These are phyloP conservation scores for Pseudotsuga menziesii DNA, from an alignment of 75 land plant species.

Conservation along the genomic window DNA sequence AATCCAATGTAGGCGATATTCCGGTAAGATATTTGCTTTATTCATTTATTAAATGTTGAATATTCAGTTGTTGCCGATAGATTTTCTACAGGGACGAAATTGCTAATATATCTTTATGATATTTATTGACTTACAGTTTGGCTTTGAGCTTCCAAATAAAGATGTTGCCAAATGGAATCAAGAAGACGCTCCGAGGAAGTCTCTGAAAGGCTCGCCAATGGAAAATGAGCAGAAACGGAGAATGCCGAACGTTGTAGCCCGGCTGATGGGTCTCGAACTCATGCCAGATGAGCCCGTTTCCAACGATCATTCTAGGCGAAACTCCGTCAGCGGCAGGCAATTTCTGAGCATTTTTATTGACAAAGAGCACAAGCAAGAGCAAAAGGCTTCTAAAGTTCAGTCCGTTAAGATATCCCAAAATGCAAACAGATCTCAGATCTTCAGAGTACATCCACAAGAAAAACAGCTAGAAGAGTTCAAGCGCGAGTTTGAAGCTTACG, in stretches of 20 bases:
- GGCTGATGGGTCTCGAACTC: constrained; percentile 36
- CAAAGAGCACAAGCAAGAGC: not conserved
- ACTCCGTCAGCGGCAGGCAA: no score
- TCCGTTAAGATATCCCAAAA: no score
- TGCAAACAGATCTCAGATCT: no score
- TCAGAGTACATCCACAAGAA: not conserved
- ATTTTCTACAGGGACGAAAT: constrained; percentile 17
- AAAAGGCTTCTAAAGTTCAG: not conserved
- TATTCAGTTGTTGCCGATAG: not conserved
- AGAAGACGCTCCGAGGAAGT: constrained; percentile 3
- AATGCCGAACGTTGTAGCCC: constrained; percentile 30
- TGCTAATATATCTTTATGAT: constrained; percentile 22
- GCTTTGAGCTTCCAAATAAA: not conserved
- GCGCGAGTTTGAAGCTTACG: not conserved
- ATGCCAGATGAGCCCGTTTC: constrained; percentile 17
- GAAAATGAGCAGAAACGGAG: constrained; percentile 5
- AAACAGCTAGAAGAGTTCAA: not conserved
- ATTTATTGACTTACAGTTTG: constrained; percentile 1
- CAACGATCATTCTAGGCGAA: no score
- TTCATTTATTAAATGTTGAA: not conserved
- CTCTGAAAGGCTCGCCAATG: not conserved
- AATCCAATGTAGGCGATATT: not conserved
- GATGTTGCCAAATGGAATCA: not conserved
- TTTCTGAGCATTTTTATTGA: not conserved
- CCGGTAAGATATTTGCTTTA: not conserved